Base-by-base conservation (phyloP, 768 basidiomycete species). In the Mycena chlorophos region DNA sequence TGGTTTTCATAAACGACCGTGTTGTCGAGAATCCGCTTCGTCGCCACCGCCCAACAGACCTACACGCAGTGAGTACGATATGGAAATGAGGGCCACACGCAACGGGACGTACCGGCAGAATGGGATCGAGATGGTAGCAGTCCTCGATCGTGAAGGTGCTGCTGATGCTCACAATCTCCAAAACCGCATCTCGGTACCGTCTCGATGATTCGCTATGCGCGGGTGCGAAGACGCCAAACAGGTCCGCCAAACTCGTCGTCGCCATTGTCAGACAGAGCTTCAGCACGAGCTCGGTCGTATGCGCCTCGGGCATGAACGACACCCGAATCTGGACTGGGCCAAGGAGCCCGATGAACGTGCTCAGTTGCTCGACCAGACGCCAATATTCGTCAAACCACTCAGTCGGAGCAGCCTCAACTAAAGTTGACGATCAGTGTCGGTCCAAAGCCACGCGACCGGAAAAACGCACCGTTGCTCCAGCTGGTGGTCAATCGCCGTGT, bases 21-120 rank as follows among this genome's bases (percentile, higher is more conserved):
- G 40, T 25, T 57, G 14, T 51, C 39, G 17, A 61, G 49, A 2
- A 61, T 57, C 23, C 60, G 43, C 29, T 57, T 57, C n/a, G 60
- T 61, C 38, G 60, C 60, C 26, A 61, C 38, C 1, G 60, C 43
- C 60, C 60, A 61, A 22, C 60, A 57, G 20, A 61, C 17, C 60
- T 61, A 17, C 8, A 6, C 19, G 19, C 5, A 19, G 2, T 16
- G 3, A 27, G 28, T 28, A 39, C 31, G 50, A 37, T 0, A 22
- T 14, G 5, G 8, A 19, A 3, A 19, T 8, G 17, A 5, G 19
- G 19, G 12, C 6, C 3, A 37, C 16, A 10, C 12, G 16, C 8
- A 8, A 34, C 8, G 31, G 31, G 8, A 26, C 56, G 25, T 52
- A 61, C 60, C 45, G 60, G 49, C 12, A 61, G 52, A 8, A 61